phyloP scores from a whole-genome alignment of 495 filamentous ascomycete genomes.

The Aspergillus mulundensis region DNA sequence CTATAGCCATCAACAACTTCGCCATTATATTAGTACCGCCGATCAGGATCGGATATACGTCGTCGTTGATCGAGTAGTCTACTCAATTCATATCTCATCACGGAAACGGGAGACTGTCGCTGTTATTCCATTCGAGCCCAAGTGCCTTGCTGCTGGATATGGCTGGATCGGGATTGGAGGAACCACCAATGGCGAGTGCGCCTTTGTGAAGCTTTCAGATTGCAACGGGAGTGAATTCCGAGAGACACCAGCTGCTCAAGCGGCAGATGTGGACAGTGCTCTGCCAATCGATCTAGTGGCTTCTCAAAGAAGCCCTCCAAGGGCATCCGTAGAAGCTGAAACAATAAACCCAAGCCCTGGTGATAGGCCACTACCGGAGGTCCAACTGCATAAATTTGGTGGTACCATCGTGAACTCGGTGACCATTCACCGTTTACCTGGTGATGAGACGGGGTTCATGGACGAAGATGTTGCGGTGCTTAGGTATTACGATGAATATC shows the following conservation, averaged over 20 bases:
- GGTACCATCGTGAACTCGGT: constrained; percentile 68
- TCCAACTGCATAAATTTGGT: constrained; percentile 51
- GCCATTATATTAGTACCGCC: constrained; percentile 81
- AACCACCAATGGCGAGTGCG: constrained; percentile 73
- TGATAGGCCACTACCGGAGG: constrained; percentile 37
- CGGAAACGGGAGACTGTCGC: constrained; percentile 72
- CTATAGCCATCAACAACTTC: constrained; percentile 83
- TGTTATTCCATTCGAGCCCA: constrained; percentile 72
- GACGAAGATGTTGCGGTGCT: constrained; percentile 62
- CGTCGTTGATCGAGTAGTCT: constrained; percentile 68
- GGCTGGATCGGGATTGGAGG: constrained; percentile 92
- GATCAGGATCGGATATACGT: constrained; percentile 77
- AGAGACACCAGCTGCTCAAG: constrained; percentile 30
- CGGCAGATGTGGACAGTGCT: constrained; percentile 56
- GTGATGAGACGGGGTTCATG: constrained; percentile 39
- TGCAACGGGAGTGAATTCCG: constrained; percentile 24
- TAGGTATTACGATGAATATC: constrained; percentile 40
- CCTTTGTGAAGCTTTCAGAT: constrained; percentile 63
- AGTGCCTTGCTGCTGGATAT: constrained; percentile 77
- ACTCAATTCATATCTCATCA: constrained; percentile 65
- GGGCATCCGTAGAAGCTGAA: constrained; percentile 21
- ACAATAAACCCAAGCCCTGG: constrained; percentile 30
- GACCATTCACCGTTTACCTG: constrained; percentile 58
- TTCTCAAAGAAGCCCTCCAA: constrained; percentile 26
- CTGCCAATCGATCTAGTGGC: constrained; percentile 55